These are phyloP conservation scores for Emmonsiellopsis sp. DNA, from an alignment of 2,329 filamentous ascomycete genomes.

Conservation along the genomic window DNA sequence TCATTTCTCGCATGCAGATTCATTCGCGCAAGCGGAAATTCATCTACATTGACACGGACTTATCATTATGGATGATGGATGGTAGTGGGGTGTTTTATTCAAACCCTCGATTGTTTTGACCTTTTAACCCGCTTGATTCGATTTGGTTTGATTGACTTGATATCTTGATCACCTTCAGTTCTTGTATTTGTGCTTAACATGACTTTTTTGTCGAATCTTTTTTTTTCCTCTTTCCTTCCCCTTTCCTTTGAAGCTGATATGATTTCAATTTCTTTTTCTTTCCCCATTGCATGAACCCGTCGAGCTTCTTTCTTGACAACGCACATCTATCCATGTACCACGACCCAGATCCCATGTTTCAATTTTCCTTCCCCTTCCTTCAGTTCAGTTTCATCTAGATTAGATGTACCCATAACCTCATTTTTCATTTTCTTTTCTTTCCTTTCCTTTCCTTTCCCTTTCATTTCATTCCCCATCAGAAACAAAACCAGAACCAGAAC, in stretches of 20 bases:
- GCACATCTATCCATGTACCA: background rate
- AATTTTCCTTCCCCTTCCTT: constrained; percentile 12
- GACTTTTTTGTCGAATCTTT: constrained; percentile 8
- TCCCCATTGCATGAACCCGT: constrained; percentile 2
- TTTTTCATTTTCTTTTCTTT: background rate
- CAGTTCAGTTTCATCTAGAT: constrained; percentile 17
- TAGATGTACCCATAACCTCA: constrained; percentile 27
- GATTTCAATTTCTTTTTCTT: background rate
- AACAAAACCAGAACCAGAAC: no score
- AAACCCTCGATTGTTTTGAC: background rate
- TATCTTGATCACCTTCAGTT: background rate
- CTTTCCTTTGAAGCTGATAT: background rate
- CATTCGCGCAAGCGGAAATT: no score
- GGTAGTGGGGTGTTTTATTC: no score
- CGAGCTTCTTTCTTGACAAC: background rate
- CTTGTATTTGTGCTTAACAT: constrained; percentile 6
- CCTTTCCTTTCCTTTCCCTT: constrained; percentile 2
- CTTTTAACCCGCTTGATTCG: no score
- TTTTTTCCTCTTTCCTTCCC: background rate
- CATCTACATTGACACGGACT: no score
- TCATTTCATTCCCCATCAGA: background rate
- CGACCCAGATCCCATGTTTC: background rate
- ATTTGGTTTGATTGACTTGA: background rate
- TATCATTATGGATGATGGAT: no score
- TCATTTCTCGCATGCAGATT: no score